A percentile compares a stretch with the other conserved stretches of the same genome.
Conservation (phyloP, 1,139 yeast genomes). For the Spencermartinsiella ligniputridi region DNA sequence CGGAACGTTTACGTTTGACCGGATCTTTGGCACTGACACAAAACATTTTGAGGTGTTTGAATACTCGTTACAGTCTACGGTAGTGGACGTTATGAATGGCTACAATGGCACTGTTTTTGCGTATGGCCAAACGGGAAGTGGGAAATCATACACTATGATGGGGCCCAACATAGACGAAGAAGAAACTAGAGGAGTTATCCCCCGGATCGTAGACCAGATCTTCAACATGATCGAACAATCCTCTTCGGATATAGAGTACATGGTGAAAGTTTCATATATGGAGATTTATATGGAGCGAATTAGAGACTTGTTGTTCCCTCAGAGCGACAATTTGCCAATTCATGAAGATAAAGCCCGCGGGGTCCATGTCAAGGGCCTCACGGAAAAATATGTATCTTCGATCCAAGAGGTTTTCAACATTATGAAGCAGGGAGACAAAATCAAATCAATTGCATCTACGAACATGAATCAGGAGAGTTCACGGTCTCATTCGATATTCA, state of each 20-base stretch:
- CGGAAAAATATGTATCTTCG: slow-evolving; percentile 55
- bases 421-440: slow-evolving; percentile 51
- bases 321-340: slow-evolving; percentile 43
- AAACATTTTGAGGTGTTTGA: slow-evolving; percentile 61
- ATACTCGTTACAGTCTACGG: slow-evolving; percentile 53
- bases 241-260: slow-evolving; percentile 55
- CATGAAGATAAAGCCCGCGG: slow-evolving; percentile 67
- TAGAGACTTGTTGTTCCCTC: slow-evolving; percentile 51
- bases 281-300: slow-evolving; percentile 81
- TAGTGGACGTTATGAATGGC: slow-evolving; percentile 69
- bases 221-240: slow-evolving; percentile 54
- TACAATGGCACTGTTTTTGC: slow-evolving; percentile 83
- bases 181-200: slow-evolving; percentile 56
- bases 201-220: slow-evolving; percentile 64
- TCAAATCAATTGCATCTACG: slow-evolving; percentile 59
- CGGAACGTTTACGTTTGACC: slow-evolving; percentile 58
- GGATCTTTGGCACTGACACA: slow-evolving; percentile 50
- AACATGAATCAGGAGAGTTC: slow-evolving; percentile 74
- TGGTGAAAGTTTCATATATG: slow-evolving; percentile 68
- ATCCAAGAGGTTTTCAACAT: slow-evolving; percentile 56
- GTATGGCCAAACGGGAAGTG: slow-evolving; percentile 88
- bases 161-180: slow-evolving; percentile 48
- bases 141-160: slow-evolving; percentile 84
- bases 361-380: slow-evolving; percentile 64
- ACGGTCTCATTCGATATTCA: slow-evolving; percentile 78